Conservation (phyloP, 176 grass and related monocot genomes). For the Oryza australiensis region DNA sequence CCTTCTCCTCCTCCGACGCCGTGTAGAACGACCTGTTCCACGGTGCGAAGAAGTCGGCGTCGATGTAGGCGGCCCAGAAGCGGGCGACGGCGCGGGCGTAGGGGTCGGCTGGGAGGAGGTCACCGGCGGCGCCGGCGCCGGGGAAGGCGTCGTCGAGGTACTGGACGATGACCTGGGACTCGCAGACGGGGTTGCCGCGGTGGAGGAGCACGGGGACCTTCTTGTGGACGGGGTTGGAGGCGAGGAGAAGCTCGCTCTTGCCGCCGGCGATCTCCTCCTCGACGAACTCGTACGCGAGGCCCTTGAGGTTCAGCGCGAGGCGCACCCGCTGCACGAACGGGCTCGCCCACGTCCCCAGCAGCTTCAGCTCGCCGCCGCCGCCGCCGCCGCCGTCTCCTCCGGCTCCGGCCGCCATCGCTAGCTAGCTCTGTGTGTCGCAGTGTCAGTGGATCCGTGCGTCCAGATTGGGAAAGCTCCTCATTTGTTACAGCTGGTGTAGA, state of each 20-base stretch:
- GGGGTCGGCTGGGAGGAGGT: slow-evolving; percentile 40
- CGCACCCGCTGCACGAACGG: slow-evolving; percentile 35
- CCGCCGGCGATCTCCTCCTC: slow-evolving; percentile 24
- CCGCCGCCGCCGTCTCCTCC: neutral
- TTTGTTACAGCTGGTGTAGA: too few relatives aligned
- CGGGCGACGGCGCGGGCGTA: slow-evolving; percentile 45
- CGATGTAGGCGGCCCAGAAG: slow-evolving; percentile 51
- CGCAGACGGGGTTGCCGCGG: slow-evolving; percentile 39
- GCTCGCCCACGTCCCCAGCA: slow-evolving; percentile 10
- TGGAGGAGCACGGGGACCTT: slow-evolving; percentile 67
- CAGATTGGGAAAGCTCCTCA: too few relatives aligned
- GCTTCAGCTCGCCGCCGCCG: slow-evolving; percentile 3
- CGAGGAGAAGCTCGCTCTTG: slow-evolving; percentile 64
- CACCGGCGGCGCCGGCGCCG: neutral
- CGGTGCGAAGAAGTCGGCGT: slow-evolving; percentile 29
- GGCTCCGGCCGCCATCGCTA: neutral
- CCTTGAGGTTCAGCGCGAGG: slow-evolving; percentile 53
- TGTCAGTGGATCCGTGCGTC: too few relatives aligned
- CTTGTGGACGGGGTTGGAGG: slow-evolving; percentile 64
- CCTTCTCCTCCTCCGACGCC: slow-evolving; percentile 10
- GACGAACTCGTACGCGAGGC: slow-evolving; percentile 44
- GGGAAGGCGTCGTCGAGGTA: slow-evolving; percentile 64
- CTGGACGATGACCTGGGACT: slow-evolving; percentile 56
- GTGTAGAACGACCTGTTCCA: neutral
- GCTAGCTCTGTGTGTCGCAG: too few relatives aligned